A percentile compares a stretch with the other conserved stretches of the same genome.
phyloP scores from a whole-genome alignment of 2,329 filamentous ascomycete genomes.

The Cladophialophora psammophila region DNA sequence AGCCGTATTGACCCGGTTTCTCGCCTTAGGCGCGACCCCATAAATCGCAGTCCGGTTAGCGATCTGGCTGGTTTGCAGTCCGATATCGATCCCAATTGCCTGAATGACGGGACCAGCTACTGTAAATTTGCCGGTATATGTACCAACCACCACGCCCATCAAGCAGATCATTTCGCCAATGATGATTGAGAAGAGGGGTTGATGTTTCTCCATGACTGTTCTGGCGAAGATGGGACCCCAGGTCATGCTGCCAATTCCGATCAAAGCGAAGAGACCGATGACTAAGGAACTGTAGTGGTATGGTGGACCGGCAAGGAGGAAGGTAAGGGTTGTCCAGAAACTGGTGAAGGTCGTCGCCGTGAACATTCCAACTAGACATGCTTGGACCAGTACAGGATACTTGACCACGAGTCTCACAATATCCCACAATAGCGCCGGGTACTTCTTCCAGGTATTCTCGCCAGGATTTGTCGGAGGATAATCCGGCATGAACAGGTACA shows the following conservation, averaged over 20 bases:
- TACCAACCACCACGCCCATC: slow-evolving; percentile 49
- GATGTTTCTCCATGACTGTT: slow-evolving; percentile 69
- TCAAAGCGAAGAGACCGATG: slow-evolving; percentile 80
- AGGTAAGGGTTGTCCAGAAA: slow-evolving; percentile 80
- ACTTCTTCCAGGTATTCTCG: slow-evolving; percentile 48
- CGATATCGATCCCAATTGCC: slow-evolving; percentile 73
- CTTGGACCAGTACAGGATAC: slow-evolving; percentile 74
- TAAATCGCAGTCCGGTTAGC: slow-evolving; percentile 77
- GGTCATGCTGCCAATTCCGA: slow-evolving; percentile 74
- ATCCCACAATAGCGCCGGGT: slow-evolving; percentile 64
- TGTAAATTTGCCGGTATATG: slow-evolving; percentile 53
- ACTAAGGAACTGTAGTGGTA: slow-evolving; percentile 72
- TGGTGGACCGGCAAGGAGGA: slow-evolving; percentile 74
- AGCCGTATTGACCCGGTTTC: slow-evolving; percentile 80
- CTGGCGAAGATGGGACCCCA: slow-evolving; percentile 74
- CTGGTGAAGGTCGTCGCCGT: slow-evolving; percentile 67
- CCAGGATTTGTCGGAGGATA: slow-evolving; percentile 76
- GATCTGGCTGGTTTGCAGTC: slow-evolving; percentile 75
- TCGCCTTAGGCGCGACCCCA: slow-evolving; percentile 71
- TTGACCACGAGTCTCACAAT: slow-evolving; percentile 70
- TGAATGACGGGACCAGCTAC: slow-evolving; percentile 78
- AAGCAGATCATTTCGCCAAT: slow-evolving; percentile 67
- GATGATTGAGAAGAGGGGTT: slow-evolving; percentile 72
- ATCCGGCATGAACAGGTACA: slow-evolving; percentile 80
- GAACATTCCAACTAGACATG: slow-evolving; percentile 71